Percentiles rank a stretch among this genome's conserved stretches.
phyloP scores from a whole-genome alignment of 495 filamentous ascomycete genomes.

The Xylaria castorea region DNA sequence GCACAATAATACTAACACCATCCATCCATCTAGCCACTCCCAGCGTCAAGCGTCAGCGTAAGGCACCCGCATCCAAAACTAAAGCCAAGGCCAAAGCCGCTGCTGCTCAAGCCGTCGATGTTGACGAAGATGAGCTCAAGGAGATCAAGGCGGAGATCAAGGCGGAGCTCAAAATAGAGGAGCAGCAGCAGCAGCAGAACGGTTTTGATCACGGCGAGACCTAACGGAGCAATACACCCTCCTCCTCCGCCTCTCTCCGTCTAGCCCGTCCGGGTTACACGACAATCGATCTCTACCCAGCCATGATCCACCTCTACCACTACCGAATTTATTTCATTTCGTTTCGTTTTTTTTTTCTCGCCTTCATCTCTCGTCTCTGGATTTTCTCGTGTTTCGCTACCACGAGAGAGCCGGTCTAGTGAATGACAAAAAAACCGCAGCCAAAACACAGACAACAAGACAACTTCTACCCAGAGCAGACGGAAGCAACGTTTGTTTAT shows the following conservation, averaged over 20 bases:
- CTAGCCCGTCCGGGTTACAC: neutral
- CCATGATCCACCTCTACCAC: neutral
- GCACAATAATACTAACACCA: neutral
- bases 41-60: slow-evolving; percentile 17
- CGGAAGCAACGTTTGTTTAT: no score
- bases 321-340: neutral
- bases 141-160: neutral
- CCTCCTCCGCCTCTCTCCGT: neutral
- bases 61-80: neutral
- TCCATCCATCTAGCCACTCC: neutral
- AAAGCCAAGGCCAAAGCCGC: neutral
- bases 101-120: no score
- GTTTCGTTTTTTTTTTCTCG: neutral
- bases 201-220: neutral
- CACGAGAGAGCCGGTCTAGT: neutral
- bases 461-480: neutral
- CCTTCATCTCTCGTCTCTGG: neutral
- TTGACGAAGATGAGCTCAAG: neutral
- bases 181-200: neutral
- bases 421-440: neutral
- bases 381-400: neutral
- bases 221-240: neutral
- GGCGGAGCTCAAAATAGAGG: neutral
- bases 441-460: neutral
- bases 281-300: neutral